Evolutionary conservation across 1,284 basidiomycete genomes (phyloP).

Genomic region (Xerocomus nothofagi): DNA sequence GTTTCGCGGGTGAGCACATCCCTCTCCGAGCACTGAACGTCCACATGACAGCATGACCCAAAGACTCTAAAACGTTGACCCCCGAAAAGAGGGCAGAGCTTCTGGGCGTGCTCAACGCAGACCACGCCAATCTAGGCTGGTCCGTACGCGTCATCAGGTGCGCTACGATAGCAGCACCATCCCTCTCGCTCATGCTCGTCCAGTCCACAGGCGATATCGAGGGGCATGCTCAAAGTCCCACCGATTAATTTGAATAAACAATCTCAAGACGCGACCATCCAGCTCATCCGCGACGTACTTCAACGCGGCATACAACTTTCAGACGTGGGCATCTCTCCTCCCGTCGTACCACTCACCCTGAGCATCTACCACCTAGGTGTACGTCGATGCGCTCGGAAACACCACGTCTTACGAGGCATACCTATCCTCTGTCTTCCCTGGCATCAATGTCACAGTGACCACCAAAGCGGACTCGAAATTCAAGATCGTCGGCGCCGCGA

Average conservation of each 20-base stretch:
- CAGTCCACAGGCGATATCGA: slow-evolving; percentile 90
- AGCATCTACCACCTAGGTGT: slow-evolving; percentile 57
- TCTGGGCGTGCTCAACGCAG: slow-evolving; percentile 61
- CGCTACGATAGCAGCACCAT: background rate
- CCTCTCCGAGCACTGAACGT: background rate
- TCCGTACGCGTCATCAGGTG: slow-evolving; percentile 80
- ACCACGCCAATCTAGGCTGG: slow-evolving; percentile 75
- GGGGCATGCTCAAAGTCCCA: slow-evolving; percentile 84
- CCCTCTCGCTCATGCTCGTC: slow-evolving; percentile 20
- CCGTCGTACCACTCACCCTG: background rate
- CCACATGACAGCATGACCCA: background rate
- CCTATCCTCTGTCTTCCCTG: slow-evolving; percentile 77
- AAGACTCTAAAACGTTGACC: slow-evolving; percentile 91
- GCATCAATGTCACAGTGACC: slow-evolving; percentile 85
- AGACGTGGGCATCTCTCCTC: slow-evolving; percentile 50
- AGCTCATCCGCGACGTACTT: slow-evolving; percentile 83
- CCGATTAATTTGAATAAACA: slow-evolving; percentile 92
- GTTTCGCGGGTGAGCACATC: slow-evolving; percentile 75
- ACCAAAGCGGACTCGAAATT: slow-evolving; percentile 94
- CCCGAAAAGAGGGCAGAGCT: slow-evolving; percentile 68
- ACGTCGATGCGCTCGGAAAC: slow-evolving; percentile 93
- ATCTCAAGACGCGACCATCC: slow-evolving; percentile 88
- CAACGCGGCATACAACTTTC: slow-evolving; percentile 80
- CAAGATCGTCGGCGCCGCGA: slow-evolving; percentile 96
- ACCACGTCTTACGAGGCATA: slow-evolving; percentile 83